Percentiles rank a stretch among this genome's conserved stretches.
Evolutionary conservation across 805 yeast species (phyloP).

Genomic region (Lachancea waltii): DNA sequence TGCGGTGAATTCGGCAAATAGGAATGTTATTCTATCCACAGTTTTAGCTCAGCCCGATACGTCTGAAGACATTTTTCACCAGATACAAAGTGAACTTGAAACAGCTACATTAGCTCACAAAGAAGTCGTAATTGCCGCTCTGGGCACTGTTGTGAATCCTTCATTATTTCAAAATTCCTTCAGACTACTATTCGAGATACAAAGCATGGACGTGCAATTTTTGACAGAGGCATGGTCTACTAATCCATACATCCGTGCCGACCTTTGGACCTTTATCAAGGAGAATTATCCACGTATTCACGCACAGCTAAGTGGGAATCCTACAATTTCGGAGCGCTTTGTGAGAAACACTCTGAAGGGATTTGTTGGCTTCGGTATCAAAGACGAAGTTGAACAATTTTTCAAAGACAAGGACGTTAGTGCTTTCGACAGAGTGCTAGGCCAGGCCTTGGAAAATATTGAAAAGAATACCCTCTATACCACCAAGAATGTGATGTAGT

Average conservation of each 20-base stretch:
- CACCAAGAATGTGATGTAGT: not conserved
- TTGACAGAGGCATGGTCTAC: slow-evolving; percentile 39
- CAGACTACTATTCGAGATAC: slow-evolving; percentile 33
- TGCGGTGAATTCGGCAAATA: slow-evolving; percentile 12
- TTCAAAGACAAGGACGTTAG: slow-evolving; percentile 30
- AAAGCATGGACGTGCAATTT: slow-evolving; percentile 51
- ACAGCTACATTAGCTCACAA: slow-evolving; percentile 45
- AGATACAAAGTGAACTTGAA: slow-evolving; percentile 36
- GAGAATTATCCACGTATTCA: slow-evolving; percentile 37
- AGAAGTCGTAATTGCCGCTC: slow-evolving; percentile 43
- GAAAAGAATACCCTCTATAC: slow-evolving; percentile 12
- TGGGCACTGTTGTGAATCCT: slow-evolving; percentile 40
- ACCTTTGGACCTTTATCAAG: slow-evolving; percentile 42
- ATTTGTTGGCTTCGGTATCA: slow-evolving; percentile 35
- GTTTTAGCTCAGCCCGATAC: slow-evolving; percentile 36
- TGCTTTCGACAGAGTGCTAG: slow-evolving; percentile 14
- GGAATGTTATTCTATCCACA: slow-evolving; percentile 38
- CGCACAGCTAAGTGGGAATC: slow-evolving; percentile 38
- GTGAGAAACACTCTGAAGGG: slow-evolving; percentile 31
- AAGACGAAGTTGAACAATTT: slow-evolving; percentile 29
- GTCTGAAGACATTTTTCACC: slow-evolving; percentile 30
- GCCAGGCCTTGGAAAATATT: slow-evolving; percentile 16
- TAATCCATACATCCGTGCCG: slow-evolving; percentile 37
- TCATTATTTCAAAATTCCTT: slow-evolving; percentile 35
- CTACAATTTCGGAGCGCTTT: slow-evolving; percentile 42